Percentiles rank a stretch among this genome's conserved stretches.
Evolutionary conservation across 495 filamentous ascomycete species (phyloP).

Genomic region (Tricharina praecox): DNA sequence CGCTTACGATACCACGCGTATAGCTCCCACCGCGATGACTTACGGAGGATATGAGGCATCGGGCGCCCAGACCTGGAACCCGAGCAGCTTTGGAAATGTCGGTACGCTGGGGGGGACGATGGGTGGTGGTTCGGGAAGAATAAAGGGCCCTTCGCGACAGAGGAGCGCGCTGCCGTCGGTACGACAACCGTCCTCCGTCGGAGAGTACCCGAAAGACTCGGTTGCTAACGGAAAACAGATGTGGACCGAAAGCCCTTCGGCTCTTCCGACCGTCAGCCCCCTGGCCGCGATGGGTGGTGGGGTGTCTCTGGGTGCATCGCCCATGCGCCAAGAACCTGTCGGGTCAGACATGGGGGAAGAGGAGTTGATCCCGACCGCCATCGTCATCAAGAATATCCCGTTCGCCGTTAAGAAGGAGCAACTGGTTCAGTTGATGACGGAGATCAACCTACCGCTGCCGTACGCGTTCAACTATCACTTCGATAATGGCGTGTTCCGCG

Average conservation of each 20-base stretch:
- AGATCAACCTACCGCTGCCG: slow-evolving; percentile 73
- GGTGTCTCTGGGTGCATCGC: slow-evolving; percentile 30
- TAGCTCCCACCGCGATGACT: slow-evolving; percentile 32
- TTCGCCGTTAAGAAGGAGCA: slow-evolving; percentile 97
- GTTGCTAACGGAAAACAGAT: slow-evolving; percentile 28
- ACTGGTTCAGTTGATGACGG: slow-evolving; percentile 78
- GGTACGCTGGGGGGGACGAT: slow-evolving; percentile 37
- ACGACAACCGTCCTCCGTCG: slow-evolving; percentile 22
- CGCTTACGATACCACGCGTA: slow-evolving; percentile 39
- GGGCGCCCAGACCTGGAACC: slow-evolving; percentile 54
- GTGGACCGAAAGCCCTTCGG: slow-evolving; percentile 44
- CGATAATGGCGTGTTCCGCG: slow-evolving; percentile 92
- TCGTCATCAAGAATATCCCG: slow-evolving; percentile 98
- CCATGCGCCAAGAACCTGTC: slow-evolving; percentile 36
- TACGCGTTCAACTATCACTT: slow-evolving; percentile 99
- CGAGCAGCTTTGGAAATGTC: slow-evolving; percentile 35
- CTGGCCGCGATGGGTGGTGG: slow-evolving; percentile 37
- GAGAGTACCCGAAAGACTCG: not conserved
- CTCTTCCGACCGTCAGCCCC: slow-evolving; percentile 33
- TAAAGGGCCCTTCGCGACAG: slow-evolving; percentile 40
- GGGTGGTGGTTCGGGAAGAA: slow-evolving; percentile 37
- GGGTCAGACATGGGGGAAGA: slow-evolving; percentile 45
- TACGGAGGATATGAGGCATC: slow-evolving; percentile 45
- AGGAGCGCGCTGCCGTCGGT: slow-evolving; percentile 43
- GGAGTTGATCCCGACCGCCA: slow-evolving; percentile 91